These are phyloP conservation scores for Argentina anserina DNA, from an alignment of 306 rosid species.

Conservation along the genomic window DNA sequence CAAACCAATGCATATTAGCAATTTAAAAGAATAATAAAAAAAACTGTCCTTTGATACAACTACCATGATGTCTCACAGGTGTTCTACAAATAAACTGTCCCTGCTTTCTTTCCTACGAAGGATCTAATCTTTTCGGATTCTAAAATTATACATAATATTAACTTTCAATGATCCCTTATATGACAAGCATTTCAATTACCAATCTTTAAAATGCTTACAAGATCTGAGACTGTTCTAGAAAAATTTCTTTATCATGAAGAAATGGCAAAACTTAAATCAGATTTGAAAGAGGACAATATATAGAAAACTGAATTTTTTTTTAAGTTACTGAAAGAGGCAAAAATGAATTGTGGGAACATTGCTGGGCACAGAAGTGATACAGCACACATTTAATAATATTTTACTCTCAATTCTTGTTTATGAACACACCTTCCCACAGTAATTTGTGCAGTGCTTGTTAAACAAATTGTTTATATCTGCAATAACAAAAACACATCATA, in stretches of 20 bases:
- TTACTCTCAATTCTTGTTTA: background rate
- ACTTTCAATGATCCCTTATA: background rate
- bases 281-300: background rate
- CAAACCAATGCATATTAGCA: background rate
- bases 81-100: background rate
- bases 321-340: background rate
- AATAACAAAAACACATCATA: slow-evolving; percentile 19
- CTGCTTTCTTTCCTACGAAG: background rate
- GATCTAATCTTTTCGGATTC: background rate
- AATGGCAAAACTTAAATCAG: background rate
- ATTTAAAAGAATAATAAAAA: background rate
- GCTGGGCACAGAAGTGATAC: background rate
- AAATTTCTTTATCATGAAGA: background rate
- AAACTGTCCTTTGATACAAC: background rate
- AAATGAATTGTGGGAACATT: background rate
- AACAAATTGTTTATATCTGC: slow-evolving; percentile 80
- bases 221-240: background rate
- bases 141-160: background rate
- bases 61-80: background rate
- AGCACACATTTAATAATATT: background rate
- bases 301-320: too few relatives aligned
- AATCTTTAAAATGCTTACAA: background rate
- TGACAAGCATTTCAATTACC: background rate
- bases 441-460: slow-evolving; percentile 68
- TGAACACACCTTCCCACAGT: slow-evolving; percentile 80